Conservation (phyloP, 306 rosid species). For the Begonia loranthoides region DNA sequence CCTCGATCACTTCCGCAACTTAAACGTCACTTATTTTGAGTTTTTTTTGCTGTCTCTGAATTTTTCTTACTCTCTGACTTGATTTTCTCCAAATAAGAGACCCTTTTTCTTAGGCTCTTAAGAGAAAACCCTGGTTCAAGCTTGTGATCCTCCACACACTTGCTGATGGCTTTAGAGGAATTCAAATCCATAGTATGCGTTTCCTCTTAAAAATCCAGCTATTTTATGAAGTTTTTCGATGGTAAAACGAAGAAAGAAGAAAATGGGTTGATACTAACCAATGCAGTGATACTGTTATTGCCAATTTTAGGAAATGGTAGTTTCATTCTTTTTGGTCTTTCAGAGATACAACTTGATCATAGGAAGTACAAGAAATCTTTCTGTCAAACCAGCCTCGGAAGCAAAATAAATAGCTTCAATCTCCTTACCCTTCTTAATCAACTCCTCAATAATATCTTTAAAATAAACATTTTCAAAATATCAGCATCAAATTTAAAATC, state of each 20-base stretch:
- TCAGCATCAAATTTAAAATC: too few species aligned
- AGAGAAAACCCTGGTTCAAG: slow-evolving; percentile 58
- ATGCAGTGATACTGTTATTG: slow-evolving; percentile 40
- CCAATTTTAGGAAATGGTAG: slow-evolving; percentile 27
- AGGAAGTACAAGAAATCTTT: slow-evolving; percentile 41
- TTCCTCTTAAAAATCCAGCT: slow-evolving; percentile 41
- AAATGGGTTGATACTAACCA: slow-evolving; percentile 22
- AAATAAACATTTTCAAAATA: neutral
- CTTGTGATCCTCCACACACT: slow-evolving; percentile 81
- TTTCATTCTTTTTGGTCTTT: slow-evolving; percentile 40
- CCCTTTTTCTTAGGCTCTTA: too few species aligned
- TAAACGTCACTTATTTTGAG: slow-evolving; percentile 35
- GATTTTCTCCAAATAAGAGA: slow-evolving; percentile 41
- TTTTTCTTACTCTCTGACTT: slow-evolving; percentile 52
- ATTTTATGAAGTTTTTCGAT: neutral
- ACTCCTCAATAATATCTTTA: slow-evolving; percentile 64
- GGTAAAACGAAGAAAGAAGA: slow-evolving; percentile 2
- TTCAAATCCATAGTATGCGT: slow-evolving; percentile 42
- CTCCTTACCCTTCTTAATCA: slow-evolving; percentile 59
- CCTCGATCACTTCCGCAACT: slow-evolving; percentile 18
- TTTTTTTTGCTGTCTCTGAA: slow-evolving; percentile 26
- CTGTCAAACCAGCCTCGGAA: slow-evolving; percentile 66
- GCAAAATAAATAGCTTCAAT: slow-evolving; percentile 80
- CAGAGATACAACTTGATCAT: slow-evolving; percentile 45
- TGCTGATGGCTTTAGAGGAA: slow-evolving; percentile 46